phyloP scores from a whole-genome alignment of 2,329 filamentous ascomycete species.

The Cladosporium oxysporum region DNA sequence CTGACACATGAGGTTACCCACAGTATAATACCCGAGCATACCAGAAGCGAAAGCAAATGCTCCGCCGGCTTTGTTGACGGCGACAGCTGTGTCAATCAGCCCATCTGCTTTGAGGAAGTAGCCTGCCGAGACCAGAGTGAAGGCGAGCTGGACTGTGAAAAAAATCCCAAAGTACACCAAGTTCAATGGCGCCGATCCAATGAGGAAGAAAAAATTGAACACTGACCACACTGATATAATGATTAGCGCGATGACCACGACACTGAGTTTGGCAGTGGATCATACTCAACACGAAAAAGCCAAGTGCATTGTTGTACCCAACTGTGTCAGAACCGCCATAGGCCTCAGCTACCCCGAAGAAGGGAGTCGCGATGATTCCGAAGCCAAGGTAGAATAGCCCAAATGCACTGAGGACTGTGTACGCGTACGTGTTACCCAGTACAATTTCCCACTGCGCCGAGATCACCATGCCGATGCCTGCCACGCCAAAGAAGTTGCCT shows the following conservation, averaged over 20 bases:
- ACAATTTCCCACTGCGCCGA: slow-evolving; percentile 59
- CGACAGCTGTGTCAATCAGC: slow-evolving; percentile 35
- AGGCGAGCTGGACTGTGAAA: slow-evolving; percentile 49
- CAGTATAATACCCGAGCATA: slow-evolving; percentile 50
- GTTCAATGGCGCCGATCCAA: slow-evolving; percentile 50
- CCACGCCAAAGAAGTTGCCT: slow-evolving; percentile 57
- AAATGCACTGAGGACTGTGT: slow-evolving; percentile 58
- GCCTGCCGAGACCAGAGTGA: slow-evolving; percentile 46
- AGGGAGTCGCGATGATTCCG: slow-evolving; percentile 50
- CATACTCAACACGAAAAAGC: slow-evolving; percentile 52
- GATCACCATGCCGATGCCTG: slow-evolving; percentile 54
- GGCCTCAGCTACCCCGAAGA: slow-evolving; percentile 48
- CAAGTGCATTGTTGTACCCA: slow-evolving; percentile 52
- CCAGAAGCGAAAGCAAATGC: slow-evolving; percentile 51
- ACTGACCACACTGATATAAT: slow-evolving; percentile 46
- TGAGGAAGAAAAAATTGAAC: slow-evolving; percentile 49
- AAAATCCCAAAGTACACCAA: slow-evolving; percentile 53
- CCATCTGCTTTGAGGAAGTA: slow-evolving; percentile 52
- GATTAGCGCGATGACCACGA: not conserved
- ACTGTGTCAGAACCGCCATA: slow-evolving; percentile 45
- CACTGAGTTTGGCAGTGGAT: not conserved
- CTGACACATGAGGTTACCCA: slow-evolving; percentile 46
- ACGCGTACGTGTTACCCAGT: slow-evolving; percentile 53
- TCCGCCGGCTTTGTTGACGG: slow-evolving; percentile 48
- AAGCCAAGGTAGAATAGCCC: slow-evolving; percentile 57